Base-by-base conservation (phyloP, 306 rosid species). In the Adenanthera pavonina region DNA sequence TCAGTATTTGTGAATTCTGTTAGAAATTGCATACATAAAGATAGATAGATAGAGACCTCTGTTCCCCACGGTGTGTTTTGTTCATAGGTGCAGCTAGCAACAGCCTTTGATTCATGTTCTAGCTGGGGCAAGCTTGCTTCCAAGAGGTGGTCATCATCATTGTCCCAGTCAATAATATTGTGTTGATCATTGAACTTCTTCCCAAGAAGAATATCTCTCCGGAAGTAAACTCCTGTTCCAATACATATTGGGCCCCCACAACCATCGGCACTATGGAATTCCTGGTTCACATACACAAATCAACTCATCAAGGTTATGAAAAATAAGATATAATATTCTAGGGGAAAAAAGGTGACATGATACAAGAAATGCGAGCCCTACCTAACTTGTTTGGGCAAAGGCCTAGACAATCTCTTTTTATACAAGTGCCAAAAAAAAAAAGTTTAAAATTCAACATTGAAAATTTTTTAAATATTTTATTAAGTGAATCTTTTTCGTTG, bases 61-160 rank as follows among this genome's bases (percentile, higher is more conserved):
- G 85, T 90, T 68, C 97, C 98, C 98, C 97, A 95, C 36, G 41
- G 78, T 6, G 97, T 90, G 84, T 95, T 91, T 71, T 90, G 76
- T 69, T 95, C 97, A 66, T 66, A 90, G 38, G 91, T 69, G 82
- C 88, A 91, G 56, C 88, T 89, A 78, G 97, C 95, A 20, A 92
- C 91, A 72, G 53, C 57, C 83, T 84, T 91, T n/a, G 91, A 74
- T 69, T 71, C 78, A 78, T 85, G 85, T 89, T 90, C 91, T 35
- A 86, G 62, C 82, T 87, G 84, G 2, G 30, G 69, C 54, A 83
- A 67, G 54, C 48, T 74, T 65, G 20, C 74, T 30, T 19, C 11
- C 17, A 7, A 73, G n/a, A 62, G 54, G 13, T 65, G 80, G 8
- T 80, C 17, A 20, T 79, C 78, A 16, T 52, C 84, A 72, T 14